Percentiles rank a stretch among this genome's conserved stretches.
phyloP scores from a whole-genome alignment of 2,329 filamentous ascomycete species.

The Aureobasidium vineae region DNA sequence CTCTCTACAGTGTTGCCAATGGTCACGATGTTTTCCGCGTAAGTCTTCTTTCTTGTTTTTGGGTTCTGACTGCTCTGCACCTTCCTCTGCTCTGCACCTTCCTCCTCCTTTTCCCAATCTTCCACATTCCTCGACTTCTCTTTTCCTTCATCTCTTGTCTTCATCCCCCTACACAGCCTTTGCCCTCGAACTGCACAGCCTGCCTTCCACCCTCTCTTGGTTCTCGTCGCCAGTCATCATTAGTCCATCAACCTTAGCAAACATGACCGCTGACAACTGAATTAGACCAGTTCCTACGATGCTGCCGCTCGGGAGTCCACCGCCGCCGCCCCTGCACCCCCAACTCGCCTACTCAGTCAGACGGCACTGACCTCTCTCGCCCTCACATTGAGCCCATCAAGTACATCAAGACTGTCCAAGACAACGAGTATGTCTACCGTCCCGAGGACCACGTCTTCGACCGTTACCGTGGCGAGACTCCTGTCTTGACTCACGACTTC shows the following conservation, averaged over 20 bases:
- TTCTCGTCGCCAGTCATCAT: neutral
- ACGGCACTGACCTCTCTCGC: neutral
- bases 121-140: neutral
- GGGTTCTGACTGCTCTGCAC: neutral
- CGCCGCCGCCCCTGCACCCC: neutral
- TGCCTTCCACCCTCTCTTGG: neutral
- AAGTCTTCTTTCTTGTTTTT: neutral
- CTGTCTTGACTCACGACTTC: neutral
- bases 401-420: neutral
- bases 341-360: neutral
- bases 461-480: neutral
- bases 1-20: neutral
- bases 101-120: too few relatives aligned
- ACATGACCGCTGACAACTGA: neutral
- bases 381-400: neutral
- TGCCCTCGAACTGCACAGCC: neutral
- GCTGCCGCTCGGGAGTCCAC: neutral
- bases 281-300: neutral
- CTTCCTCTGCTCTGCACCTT: neutral
- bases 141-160: neutral
- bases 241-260: neutral
- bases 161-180: neutral
- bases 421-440: neutral
- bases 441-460: slow-evolving; percentile 2
- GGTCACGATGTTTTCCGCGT: slow-evolving; percentile 9